Evolutionary conservation across 2,329 filamentous ascomycete species (phyloP).

Genomic region (Penicillium occitanis): DNA sequence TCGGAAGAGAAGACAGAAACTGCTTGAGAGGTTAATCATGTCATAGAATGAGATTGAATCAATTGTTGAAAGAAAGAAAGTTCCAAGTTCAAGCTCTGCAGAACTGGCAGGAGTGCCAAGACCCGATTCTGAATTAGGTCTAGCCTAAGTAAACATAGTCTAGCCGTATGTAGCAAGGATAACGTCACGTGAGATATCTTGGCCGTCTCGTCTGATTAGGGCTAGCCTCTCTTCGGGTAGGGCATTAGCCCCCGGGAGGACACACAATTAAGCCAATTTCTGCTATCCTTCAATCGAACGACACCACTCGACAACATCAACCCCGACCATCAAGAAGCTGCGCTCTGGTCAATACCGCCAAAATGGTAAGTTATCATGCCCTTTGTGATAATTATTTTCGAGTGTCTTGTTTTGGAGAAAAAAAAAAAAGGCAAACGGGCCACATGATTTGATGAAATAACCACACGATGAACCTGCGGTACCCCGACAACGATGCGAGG

Average conservation of each 20-base stretch:
- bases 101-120: neutral
- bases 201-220: neutral
- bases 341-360: slow-evolving; percentile 48
- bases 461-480: slow-evolving; percentile 3
- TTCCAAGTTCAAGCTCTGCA: neutral
- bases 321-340: slow-evolving; percentile 40
- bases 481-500: neutral
- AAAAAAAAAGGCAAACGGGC: neutral
- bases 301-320: slow-evolving; percentile 31
- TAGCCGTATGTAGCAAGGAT: neutral
- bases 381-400: neutral
- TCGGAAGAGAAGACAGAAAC: neutral
- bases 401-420: neutral
- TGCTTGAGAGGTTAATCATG: neutral
- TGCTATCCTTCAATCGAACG: slow-evolving; percentile 5
- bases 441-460: slow-evolving; percentile 1
- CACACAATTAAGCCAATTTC: slow-evolving; percentile 20
- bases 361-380: slow-evolving; percentile 45
- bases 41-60: neutral
- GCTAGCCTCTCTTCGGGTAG: slow-evolving; percentile 30
- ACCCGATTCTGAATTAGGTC: neutral
- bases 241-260: slow-evolving; percentile 45
- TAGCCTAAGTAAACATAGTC: neutral
- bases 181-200: neutral
- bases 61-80: neutral